These are phyloP conservation scores for Teratosphaeria pseudoeucalypti DNA, from an alignment of 2,329 filamentous ascomycete species.

Conservation along the genomic window DNA sequence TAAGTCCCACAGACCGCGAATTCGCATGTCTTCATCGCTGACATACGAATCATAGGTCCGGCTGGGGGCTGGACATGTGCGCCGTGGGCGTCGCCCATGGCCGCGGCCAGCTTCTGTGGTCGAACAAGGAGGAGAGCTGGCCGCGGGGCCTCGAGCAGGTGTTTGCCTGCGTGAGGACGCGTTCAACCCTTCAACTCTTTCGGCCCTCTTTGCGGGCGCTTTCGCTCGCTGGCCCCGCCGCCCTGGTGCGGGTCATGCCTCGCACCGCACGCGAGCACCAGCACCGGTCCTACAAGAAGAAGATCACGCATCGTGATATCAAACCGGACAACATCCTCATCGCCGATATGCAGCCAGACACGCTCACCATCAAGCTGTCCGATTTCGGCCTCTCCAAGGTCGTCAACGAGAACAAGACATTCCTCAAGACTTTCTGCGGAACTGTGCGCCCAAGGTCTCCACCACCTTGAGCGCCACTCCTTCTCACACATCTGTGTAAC, in stretches of 20 bases:
- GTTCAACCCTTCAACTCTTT: background rate
- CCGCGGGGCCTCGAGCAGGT: background rate
- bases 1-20: background rate
- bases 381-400: constrained; percentile 97
- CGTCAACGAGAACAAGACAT: constrained; percentile 71
- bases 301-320: constrained; percentile 95
- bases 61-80: too few species aligned
- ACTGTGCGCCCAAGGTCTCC: constrained; percentile 95
- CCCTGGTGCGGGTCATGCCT: too few species aligned
- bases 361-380: constrained; percentile 73
- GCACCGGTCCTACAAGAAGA: constrained; percentile 35
- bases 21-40: background rate
- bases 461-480: constrained; percentile 35
- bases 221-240: too few species aligned
- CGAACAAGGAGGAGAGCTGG: background rate
- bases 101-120: too few species aligned
- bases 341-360: constrained; percentile 51
- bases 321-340: constrained; percentile 98
- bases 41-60: background rate
- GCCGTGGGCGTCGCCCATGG: too few species aligned
- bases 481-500: too few species aligned
- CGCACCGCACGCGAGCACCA: too few species aligned
- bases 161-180: background rate
- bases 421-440: constrained; percentile 91
- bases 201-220: background rate